Base-by-base conservation (phyloP, 2,329 filamentous ascomycete genomes). In the Colletotrichum endophyticum region DNA sequence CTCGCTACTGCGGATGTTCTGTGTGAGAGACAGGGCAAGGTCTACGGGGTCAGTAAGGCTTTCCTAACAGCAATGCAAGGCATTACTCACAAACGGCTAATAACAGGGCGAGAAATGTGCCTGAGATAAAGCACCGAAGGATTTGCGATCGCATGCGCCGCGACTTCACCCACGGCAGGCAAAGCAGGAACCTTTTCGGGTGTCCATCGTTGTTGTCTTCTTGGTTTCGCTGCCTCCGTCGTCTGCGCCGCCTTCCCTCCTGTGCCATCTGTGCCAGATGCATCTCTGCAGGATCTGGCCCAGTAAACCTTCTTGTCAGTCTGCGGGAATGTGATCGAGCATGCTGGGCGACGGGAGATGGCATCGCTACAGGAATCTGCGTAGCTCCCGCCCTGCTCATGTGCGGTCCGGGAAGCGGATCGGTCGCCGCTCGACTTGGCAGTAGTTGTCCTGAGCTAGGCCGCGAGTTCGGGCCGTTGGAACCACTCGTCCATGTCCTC, bases 21-120 rank as follows among this genome's bases (percentile, higher is more conserved):
- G 89, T 5, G 93, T 93, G 61, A 96, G 87, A 25, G 92, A 91
- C 61, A 98, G 90, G 7, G 91, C 91, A 78, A 98, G 90, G 82
- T 97, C 95, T 97, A 71, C 9, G 63, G n/a, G 4, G 8, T 44
- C 32, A 70, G 57, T 66, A 28, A 28, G 27, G 62, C 76, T 6
- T 25, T 9, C n/a, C 8, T 12, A 15, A 44, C 15, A 34, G 49
- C 8, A 44, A 30, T 34, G 30, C 8, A 57, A 8, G 59, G 8
- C 32, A 36, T 36, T 36, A 89, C 93, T 86, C 89, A 95, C 94
- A 96, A 44, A 94, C 88, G 69, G 90, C 85, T 57, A 95, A 82
- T 63, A 94, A 87, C 34, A 89, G 81, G 7, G 90, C 82, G 12
- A 95, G 83, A 72, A 95, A 91, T 8, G 90, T 77, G 2, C 93